phyloP scores from a whole-genome alignment of 2,329 filamentous ascomycete genomes.

The Exophiala sp. region DNA sequence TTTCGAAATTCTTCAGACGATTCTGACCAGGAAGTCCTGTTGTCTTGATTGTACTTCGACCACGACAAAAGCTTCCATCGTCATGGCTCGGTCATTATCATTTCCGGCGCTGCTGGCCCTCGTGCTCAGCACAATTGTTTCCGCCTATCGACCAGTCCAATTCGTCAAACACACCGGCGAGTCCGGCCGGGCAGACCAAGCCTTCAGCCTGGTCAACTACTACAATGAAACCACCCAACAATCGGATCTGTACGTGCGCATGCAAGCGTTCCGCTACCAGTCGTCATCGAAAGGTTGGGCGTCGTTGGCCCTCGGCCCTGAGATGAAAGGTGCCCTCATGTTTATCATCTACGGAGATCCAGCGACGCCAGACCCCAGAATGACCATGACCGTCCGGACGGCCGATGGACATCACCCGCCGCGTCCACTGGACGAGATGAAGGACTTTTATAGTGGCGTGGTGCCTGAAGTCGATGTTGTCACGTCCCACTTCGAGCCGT shows the following conservation, averaged over 20 bases:
- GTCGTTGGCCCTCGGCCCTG: constrained; percentile 24
- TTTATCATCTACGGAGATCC: constrained; percentile 30
- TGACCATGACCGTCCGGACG: constrained; percentile 27
- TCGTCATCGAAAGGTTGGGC: constrained; percentile 26
- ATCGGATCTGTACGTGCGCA: constrained; percentile 27
- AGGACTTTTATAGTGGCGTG: constrained; percentile 17
- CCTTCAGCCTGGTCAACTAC: constrained; percentile 27
- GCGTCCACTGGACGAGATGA: constrained; percentile 17
- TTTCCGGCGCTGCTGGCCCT: constrained; percentile 11
- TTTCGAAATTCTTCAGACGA: constrained; percentile 1
- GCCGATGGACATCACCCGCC: constrained; percentile 28
- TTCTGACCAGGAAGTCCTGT: too few species aligned
- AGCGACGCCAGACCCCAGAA: constrained; percentile 3
- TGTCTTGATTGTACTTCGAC: too few species aligned
- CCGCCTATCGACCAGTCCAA: constrained; percentile 29
- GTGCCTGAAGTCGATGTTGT: constrained; percentile 24
- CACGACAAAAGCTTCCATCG: too few species aligned
- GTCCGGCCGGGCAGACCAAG: constrained; percentile 25
- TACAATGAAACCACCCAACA: constrained; percentile 27
- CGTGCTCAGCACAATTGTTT: constrained; percentile 9
- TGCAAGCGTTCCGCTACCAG: constrained; percentile 27
- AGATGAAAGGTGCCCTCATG: constrained; percentile 29
- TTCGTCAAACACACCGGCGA: constrained; percentile 29
- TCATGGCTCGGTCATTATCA: not conserved
- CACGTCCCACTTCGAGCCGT: constrained; percentile 22